Conservation (phyloP, 2,329 filamentous ascomycete genomes). For the Diaporthe aspalathi region DNA sequence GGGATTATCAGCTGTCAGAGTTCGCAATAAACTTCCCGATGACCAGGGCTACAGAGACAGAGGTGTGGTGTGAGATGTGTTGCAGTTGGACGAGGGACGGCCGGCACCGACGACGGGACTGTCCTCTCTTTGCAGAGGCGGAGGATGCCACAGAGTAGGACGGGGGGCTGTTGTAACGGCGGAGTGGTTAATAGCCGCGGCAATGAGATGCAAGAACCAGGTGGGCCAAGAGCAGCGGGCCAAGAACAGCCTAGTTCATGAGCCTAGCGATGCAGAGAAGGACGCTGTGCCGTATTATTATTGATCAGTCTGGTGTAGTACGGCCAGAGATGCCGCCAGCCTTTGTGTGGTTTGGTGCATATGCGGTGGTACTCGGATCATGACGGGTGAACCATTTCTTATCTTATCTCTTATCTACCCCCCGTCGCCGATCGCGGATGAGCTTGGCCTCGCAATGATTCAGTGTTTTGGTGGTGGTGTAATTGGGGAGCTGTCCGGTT, state of each 20-base stretch:
- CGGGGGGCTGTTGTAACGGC: not conserved
- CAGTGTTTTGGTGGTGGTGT: not conserved
- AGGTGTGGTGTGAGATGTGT: constrained; percentile 23
- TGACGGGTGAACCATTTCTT: constrained; percentile 29
- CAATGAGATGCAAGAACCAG: not conserved
- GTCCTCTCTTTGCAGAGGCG: not conserved
- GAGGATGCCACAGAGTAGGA: not conserved
- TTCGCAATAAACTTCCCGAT: constrained; percentile 3
- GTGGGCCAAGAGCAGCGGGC: constrained; percentile 13
- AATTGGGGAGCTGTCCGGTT: not conserved
- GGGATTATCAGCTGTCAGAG: not conserved
- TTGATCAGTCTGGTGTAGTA: not conserved
- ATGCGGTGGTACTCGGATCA: not conserved
- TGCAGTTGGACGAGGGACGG: constrained; percentile 4
- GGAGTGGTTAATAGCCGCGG: not conserved
- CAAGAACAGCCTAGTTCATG: not conserved
- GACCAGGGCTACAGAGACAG: not conserved
- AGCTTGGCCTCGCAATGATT: constrained; percentile 18
- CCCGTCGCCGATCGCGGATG: not conserved
- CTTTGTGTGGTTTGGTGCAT: constrained; percentile 3
- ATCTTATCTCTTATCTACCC: constrained; percentile 35
- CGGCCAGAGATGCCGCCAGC: not conserved
- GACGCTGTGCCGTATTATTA: not conserved
- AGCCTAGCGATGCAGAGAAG: not conserved
- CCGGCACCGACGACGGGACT: not conserved